phyloP scores from a whole-genome alignment of 1,284 basidiomycete genomes.

The Garcileccinum viscosum region DNA sequence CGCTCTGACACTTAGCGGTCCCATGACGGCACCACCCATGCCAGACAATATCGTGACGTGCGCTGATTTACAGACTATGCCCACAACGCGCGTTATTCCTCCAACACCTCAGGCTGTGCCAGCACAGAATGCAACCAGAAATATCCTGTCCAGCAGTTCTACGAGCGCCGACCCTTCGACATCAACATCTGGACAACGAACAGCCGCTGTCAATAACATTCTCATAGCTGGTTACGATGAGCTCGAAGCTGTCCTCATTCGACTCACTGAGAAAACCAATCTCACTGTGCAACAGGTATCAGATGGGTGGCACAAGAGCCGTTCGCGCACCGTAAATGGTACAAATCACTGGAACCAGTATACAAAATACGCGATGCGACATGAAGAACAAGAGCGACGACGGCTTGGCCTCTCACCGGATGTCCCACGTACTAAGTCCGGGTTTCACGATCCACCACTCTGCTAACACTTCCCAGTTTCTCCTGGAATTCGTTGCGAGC shows the following conservation, averaged over 20 bases:
- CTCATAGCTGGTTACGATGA: neutral
- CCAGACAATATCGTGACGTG: no score
- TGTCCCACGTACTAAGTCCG: neutral
- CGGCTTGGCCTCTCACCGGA: neutral
- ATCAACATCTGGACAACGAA: neutral
- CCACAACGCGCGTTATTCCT: neutral
- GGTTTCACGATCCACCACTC: neutral
- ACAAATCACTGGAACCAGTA: slow-evolving; percentile 8
- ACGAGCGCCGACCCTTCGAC: neutral
- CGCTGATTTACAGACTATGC: neutral
- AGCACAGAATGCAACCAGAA: neutral
- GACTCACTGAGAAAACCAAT: neutral
- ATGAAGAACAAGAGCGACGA: slow-evolving; percentile 2
- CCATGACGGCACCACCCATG: no score
- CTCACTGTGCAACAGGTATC: neutral
- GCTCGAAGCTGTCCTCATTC: neutral
- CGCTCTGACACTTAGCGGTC: no score
- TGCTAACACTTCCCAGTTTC: neutral
- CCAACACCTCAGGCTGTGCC: neutral
- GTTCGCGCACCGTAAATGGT: neutral
- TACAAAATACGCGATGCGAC: neutral
- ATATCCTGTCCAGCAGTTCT: neutral
- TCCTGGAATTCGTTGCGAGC: neutral
- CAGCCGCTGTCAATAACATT: neutral
- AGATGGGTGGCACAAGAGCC: slow-evolving; percentile 6